Base-by-base conservation (phyloP, 1,284 basidiomycete species). In the Bondarzewia mesenterica region DNA sequence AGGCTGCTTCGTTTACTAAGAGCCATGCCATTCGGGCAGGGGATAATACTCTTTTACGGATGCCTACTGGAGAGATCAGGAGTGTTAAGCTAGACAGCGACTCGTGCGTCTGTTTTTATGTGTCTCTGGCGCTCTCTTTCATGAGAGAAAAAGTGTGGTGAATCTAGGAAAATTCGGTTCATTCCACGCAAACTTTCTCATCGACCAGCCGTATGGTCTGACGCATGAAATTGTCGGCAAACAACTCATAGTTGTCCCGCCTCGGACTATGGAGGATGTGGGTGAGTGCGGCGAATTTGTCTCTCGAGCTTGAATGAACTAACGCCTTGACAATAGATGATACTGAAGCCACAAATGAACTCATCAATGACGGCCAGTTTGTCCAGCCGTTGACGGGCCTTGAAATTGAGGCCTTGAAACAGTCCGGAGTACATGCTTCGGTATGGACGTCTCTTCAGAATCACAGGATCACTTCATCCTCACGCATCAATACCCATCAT, bases 281-380 rank as follows among this genome's bases (percentile, higher is more conserved):
- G 88, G 87, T 86, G 64, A 37, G 53, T n/a, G n/a, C n/a, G n/a
- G 36, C 3, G 12, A n/a, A 8, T 35, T n/a, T n/a, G n/a, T n/a
- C n/a, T n/a, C n/a, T n/a, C n/a, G n/a, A n/a, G n/a, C n/a, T n/a
- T n/a, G n/a, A n/a, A n/a, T n/a, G 15, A 47, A 23, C 25, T 42
- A 29, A 56, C 39, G 59, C 45, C 52, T 36, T 27, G 18, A 32
- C 16, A 53, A 15, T 55, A 93, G 90, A 89, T 80, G 89, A 93
- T 58, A 93, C 89, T 5, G 85, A 89, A 50, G 90, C 90, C 0
- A 94, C 85, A 4, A 94, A 94, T 58, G 89, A 94, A 60, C 73
- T 89, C 1, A 94, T 94, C 16, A 85, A 86, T 52, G 90, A 91
- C 54, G 85, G 83, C 21, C 73, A 85, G 60, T 76, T 78, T 57